Percentiles rank a stretch among this genome's conserved stretches.
Evolutionary conservation across 2,329 filamentous ascomycete species (phyloP).

Genomic region (Penicillium sp.): DNA sequence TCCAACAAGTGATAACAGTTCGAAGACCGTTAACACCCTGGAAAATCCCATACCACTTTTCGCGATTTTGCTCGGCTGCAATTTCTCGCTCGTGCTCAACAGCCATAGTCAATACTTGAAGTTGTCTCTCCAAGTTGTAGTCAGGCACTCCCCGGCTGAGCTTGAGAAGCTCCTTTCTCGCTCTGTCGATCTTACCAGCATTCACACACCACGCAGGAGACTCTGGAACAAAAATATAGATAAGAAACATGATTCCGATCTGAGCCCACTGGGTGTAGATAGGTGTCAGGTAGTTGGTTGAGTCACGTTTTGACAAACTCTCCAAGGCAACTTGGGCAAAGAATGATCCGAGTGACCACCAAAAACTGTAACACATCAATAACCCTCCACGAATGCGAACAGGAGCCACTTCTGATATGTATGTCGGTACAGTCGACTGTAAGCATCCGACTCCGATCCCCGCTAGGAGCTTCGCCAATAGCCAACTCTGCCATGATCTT

Average conservation of each 20-base stretch:
- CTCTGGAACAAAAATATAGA: neutral
- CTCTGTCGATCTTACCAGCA: neutral
- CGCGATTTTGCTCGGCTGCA: neutral
- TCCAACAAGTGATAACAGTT: slow-evolving; percentile 15
- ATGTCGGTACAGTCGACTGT: neutral
- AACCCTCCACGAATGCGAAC: neutral
- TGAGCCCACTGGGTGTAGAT: neutral
- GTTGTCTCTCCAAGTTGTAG: neutral
- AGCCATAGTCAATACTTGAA: neutral
- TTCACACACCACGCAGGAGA: neutral
- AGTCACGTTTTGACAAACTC: neutral
- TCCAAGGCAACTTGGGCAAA: neutral
- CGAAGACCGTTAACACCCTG: neutral
- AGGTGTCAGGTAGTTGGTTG: neutral
- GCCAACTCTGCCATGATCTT: neutral
- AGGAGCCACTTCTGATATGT: neutral
- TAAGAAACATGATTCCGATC: neutral
- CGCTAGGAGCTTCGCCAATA: neutral
- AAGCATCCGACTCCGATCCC: neutral
- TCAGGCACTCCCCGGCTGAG: neutral
- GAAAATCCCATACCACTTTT: neutral
- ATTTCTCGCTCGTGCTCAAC: neutral
- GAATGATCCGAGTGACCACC: neutral
- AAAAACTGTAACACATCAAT: neutral
- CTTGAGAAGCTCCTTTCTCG: neutral